phyloP scores from a whole-genome alignment of 148 eudicot species.

The Rhododendron simsii region DNA sequence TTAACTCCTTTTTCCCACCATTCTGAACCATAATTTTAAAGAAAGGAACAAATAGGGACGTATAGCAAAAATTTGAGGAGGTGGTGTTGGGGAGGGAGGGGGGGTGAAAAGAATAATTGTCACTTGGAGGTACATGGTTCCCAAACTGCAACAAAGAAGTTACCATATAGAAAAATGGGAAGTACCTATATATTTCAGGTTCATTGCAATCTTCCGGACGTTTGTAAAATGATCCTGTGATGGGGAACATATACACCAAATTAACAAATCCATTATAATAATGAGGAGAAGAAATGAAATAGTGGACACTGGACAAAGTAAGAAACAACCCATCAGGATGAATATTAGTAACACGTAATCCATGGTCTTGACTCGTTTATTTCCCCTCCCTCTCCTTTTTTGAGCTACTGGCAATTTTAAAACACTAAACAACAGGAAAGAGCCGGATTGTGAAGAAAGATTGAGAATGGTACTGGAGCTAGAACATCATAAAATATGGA shows the following conservation, averaged over 20 bases:
- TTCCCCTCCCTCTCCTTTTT: not conserved
- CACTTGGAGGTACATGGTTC: not conserved
- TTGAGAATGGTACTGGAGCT: not conserved
- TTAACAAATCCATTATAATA: not conserved
- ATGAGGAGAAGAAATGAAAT: not conserved
- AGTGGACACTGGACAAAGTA: not conserved
- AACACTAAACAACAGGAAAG: not conserved
- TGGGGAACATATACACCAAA: not conserved
- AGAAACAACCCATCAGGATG: not conserved
- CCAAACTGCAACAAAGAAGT: conserved; percentile 3
- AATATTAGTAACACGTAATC: not conserved
- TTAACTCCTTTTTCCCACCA: not conserved
- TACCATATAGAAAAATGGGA: not conserved
- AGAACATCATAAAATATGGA: not conserved
- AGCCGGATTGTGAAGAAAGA: not conserved
- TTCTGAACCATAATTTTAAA: not conserved
- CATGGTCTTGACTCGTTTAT: not conserved
- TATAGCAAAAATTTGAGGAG: not conserved
- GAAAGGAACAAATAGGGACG: not conserved
- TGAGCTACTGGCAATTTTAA: not conserved
- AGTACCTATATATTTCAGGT: conserved; percentile 50
- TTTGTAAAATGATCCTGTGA: conserved; percentile 50
- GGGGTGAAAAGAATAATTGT: not conserved
- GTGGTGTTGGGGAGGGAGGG: not conserved
- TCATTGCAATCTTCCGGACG: conserved; percentile 31